Evolutionary conservation across 1,284 basidiomycete genomes (phyloP).

Genomic region (Ustilago hordei): DNA sequence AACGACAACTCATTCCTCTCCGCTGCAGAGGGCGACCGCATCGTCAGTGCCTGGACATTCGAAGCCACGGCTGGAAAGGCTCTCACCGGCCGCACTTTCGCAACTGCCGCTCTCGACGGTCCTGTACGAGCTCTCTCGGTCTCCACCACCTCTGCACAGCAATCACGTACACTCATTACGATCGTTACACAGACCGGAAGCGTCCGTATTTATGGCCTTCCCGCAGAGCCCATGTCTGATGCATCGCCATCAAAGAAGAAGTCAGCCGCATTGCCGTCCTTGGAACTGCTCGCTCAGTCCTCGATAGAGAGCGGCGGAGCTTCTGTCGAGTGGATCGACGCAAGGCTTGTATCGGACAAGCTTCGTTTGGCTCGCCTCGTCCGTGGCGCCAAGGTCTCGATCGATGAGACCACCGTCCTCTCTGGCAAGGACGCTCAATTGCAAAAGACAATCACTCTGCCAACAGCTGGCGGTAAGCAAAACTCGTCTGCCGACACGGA

Average conservation of each 20-base stretch:
- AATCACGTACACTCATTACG: constrained; percentile 68
- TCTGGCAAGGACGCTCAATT: constrained; percentile 37
- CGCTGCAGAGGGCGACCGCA: constrained; percentile 80
- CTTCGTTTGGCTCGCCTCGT: constrained; percentile 55
- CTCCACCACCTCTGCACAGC: constrained; percentile 48
- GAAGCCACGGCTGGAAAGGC: constrained; percentile 56
- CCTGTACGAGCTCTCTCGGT: constrained; percentile 66
- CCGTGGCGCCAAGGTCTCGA: constrained; percentile 61
- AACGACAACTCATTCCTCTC: constrained; percentile 74
- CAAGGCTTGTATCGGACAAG: constrained; percentile 38
- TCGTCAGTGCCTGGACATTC: constrained; percentile 77
- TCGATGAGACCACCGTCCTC: constrained; percentile 50
- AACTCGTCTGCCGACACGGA: constrained; percentile 24
- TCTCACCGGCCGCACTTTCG: constrained; percentile 42
- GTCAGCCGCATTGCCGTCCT: constrained; percentile 42
- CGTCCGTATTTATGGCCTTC: constrained; percentile 60
- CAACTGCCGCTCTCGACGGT: constrained; percentile 69
- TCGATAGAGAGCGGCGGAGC: constrained; percentile 20
- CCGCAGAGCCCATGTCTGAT: constrained; percentile 46
- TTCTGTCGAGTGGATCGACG: constrained; percentile 50
- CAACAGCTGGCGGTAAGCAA: constrained; percentile 19
- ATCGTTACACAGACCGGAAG: constrained; percentile 68
- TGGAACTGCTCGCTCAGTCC: constrained; percentile 35
- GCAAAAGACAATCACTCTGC: constrained; percentile 30
- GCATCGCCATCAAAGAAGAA: constrained; percentile 47